These are phyloP conservation scores for Blastomyces gilchristii DNA, from an alignment of 2,329 filamentous ascomycete genomes.

Conservation along the genomic window DNA sequence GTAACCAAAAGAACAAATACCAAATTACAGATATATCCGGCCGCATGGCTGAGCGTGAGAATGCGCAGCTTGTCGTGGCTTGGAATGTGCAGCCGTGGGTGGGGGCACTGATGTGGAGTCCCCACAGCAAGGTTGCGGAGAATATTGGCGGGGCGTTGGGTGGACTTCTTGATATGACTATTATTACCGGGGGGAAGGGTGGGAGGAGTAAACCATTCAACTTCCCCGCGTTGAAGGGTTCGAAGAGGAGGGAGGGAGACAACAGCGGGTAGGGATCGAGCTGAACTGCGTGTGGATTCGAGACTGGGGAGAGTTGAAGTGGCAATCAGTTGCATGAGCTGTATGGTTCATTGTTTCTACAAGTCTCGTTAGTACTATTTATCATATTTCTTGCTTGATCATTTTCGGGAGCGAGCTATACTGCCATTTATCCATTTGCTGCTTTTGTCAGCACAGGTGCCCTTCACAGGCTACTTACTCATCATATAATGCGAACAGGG, in stretches of 20 bases:
- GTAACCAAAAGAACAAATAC: conserved; percentile 88
- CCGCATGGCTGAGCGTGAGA: conserved; percentile 59
- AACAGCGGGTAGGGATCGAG: background rate
- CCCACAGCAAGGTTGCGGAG: conserved; percentile 27
- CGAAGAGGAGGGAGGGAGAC: conserved; percentile 18
- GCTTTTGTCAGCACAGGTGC: background rate
- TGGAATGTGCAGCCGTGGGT: conserved; percentile 99
- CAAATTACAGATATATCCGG: conserved; percentile 86
- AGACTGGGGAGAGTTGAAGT: background rate
- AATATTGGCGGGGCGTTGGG: conserved; percentile 13
- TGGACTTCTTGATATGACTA: conserved; percentile 31
- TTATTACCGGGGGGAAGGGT: conserved; percentile 42
- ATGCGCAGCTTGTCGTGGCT: conserved; percentile 70
- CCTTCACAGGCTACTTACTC: background rate
- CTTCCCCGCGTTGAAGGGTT: conserved; percentile 46
- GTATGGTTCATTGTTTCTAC: background rate
- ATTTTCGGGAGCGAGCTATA: background rate
- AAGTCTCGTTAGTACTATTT: background rate
- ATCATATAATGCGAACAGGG: background rate
- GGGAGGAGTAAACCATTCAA: conserved; percentile 44
- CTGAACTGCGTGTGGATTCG: background rate
- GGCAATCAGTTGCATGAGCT: background rate
- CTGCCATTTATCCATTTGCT: background rate
- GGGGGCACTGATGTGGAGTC: conserved; percentile 74
- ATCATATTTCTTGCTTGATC: background rate